These are phyloP conservation scores for Kentomonas sorsogonicus DNA, from an alignment of 208 protist species.

Conservation along the genomic window DNA sequence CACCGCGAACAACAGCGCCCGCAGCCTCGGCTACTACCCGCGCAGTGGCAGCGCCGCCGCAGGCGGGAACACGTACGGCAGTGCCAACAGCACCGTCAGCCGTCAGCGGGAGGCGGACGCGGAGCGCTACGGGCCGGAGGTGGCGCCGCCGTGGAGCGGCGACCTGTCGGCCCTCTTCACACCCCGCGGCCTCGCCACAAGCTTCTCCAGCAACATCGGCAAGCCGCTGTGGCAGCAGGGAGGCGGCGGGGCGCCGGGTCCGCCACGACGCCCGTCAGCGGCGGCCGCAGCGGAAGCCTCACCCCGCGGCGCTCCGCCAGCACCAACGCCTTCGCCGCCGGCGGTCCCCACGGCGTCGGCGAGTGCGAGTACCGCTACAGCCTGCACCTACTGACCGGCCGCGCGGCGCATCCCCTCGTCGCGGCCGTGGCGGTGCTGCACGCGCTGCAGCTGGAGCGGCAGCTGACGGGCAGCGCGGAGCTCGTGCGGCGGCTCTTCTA, in stretches of 20 bases:
- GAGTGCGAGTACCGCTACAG: conserved; percentile 44
- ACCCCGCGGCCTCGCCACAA: conserved; percentile 43
- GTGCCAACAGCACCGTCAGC: neutral
- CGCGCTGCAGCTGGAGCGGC: conserved; percentile 26
- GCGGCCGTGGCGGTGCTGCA: conserved; percentile 25
- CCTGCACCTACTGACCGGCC: conserved; percentile 67
- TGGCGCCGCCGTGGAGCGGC: conserved; percentile 33
- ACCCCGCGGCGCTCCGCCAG: neutral
- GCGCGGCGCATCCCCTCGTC: conserved; percentile 43
- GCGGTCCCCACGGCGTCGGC: conserved; percentile 8
- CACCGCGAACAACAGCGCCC: neutral
- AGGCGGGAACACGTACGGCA: too few relatives aligned
- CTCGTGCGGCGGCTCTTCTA: conserved; percentile 42
- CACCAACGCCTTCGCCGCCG: neutral
- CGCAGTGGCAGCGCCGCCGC: neutral
- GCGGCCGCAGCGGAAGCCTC: too few relatives aligned
- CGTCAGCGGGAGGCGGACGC: conserved; percentile 9
- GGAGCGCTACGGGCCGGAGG: conserved; percentile 8
- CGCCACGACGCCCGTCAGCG: neutral
- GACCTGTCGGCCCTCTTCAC: conserved; percentile 56
- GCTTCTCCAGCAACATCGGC: conserved; percentile 40
- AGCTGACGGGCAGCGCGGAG: conserved; percentile 29
- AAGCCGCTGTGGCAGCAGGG: too few relatives aligned
- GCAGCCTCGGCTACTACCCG: neutral
- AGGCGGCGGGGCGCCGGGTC: neutral